Base-by-base conservation (phyloP, 306 rosid species). In the Mimosa pudica region DNA sequence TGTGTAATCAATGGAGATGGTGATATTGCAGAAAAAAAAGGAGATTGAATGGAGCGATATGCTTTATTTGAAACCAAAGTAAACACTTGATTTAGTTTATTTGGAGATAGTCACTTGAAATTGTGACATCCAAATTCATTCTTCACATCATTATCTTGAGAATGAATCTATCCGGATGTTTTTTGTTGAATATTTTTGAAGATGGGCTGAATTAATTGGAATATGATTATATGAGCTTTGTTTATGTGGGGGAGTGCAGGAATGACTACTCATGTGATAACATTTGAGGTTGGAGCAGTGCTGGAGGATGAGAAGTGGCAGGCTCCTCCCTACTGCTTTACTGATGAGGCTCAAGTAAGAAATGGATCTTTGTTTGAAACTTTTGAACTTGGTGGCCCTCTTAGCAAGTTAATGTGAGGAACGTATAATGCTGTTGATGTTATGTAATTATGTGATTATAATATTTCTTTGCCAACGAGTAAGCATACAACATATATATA, bases 281-380 rank as follows among this genome's bases (percentile, higher is more conserved):
- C 97, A 64, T 92, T 90, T 86, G 97, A 95, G 81, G 96, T 92
- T 75, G 98, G 96, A 33, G 93, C 96, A 8, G 93, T 84, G 73
- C 96, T 95, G 69, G 96, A 87, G 80, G 97, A 95, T 82, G 84
- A 86, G 0, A 72, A 87, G 32, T 92, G 98, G 98, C 98, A 95
- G 76, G 95, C 97, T 85, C 97, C 97, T 63, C 73, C 82, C 0
- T 90, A 90, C 82, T 95, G 98, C 80, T 95, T 92, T 86, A 79
- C 71, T 20, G 30, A 24, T 24, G 58, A 78, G 82, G 55, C 36
- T 33, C 38, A 74, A 67, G 71, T 47, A 71, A 12, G 2, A 46
- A 57, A 68, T 33, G 20, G 14, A 2, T 16, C 70, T 17, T 42
- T 38, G 3, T 48, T 79, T 13, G 66, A 48, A 67, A 18, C 77